Base-by-base conservation (phyloP, 169 alveolate species). In the Cryptosporidium meleagridis region DNA sequence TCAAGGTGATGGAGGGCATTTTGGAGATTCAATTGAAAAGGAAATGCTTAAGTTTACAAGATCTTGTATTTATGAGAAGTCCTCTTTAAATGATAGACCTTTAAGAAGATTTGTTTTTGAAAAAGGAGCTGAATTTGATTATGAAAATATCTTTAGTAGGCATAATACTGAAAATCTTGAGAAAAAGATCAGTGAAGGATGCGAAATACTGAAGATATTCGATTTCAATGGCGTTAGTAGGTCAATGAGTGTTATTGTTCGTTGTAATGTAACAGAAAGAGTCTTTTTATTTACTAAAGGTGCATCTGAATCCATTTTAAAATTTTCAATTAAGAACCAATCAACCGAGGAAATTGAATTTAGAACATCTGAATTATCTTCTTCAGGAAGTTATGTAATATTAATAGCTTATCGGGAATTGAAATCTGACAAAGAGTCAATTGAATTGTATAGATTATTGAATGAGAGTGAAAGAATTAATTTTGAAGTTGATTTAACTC, bases 271-370 rank as follows among this genome's bases (percentile, higher is more conserved):
- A 1, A 26, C 75, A 14, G 39, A 53, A 29, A 35, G 51, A 62
- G 62, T 80, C 7, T 59, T 80, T 37, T 37, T 80, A 16, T 80
- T 80, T 39, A 44, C 68, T n/a, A 80, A 80, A 41, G 89, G 89
- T 5, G 89, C 89, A 41, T 39, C 75, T 61, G 89, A 80, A 26
- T 37, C 89, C 26, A 65, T 80, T 41, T 29, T 80, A 29, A 44
- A 45, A 7, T 62, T 16, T 26, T 80, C 80, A 7, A 23, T 59
- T 10, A 18, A 59, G 31, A 33, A 23, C 5, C 41, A 41, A 5
- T 16, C 41, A 9, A 2, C 35, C 33, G n/a, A 41, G 12, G 69
- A 37, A 4, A 59, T 80, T 18, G 41, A 61, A 39, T 23, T n/a
- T 26, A 23, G n/a, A 67, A 41, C 75, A 26, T 59, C 67, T 12